phyloP scores from a whole-genome alignment of 1,284 basidiomycete genomes.

The Naganishia liquefaciens region DNA sequence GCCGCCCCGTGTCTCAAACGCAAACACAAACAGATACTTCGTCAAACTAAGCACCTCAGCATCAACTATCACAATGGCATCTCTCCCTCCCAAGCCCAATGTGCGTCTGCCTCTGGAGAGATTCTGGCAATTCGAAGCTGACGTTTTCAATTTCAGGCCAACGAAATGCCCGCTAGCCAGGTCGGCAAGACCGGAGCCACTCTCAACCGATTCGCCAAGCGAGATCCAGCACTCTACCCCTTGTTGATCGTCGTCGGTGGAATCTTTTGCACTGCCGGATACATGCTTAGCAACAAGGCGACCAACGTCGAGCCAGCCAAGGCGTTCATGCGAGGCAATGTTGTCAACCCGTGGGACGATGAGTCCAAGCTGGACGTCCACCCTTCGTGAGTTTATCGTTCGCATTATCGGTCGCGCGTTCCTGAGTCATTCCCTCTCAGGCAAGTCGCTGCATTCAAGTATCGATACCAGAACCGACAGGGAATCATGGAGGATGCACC shows the following conservation, averaged over 20 bases:
- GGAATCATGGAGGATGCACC: conserved; percentile 51
- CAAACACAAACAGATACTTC: not conserved
- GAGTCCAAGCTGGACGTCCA: conserved; percentile 45
- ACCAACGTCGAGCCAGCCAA: conserved; percentile 42
- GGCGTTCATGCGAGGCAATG: conserved; percentile 38
- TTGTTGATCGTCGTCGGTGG: conserved; percentile 48
- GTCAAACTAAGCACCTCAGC: not conserved
- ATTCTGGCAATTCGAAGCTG: not conserved
- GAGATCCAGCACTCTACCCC: conserved; percentile 54
- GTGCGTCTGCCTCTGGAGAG: conserved; percentile 1
- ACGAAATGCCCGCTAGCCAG: conserved; percentile 44
- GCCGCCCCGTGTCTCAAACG: too few species aligned
- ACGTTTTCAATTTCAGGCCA: conserved; percentile 37
- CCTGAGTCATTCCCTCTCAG: conserved; percentile 26
- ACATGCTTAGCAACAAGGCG: conserved; percentile 47
- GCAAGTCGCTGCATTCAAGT: conserved; percentile 53
- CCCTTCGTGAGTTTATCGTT: conserved; percentile 41
- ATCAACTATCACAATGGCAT: conserved; percentile 27
- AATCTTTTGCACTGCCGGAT: conserved; percentile 49
- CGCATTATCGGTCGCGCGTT: not conserved
- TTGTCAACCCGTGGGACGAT: conserved; percentile 49
- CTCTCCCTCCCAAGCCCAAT: conserved; percentile 31
- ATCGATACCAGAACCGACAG: conserved; percentile 52
- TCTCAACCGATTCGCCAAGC: conserved; percentile 53
- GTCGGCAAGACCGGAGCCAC: conserved; percentile 47